Base-by-base conservation (phyloP, 1,284 basidiomycete species). In the Schizophyllum commune region DNA sequence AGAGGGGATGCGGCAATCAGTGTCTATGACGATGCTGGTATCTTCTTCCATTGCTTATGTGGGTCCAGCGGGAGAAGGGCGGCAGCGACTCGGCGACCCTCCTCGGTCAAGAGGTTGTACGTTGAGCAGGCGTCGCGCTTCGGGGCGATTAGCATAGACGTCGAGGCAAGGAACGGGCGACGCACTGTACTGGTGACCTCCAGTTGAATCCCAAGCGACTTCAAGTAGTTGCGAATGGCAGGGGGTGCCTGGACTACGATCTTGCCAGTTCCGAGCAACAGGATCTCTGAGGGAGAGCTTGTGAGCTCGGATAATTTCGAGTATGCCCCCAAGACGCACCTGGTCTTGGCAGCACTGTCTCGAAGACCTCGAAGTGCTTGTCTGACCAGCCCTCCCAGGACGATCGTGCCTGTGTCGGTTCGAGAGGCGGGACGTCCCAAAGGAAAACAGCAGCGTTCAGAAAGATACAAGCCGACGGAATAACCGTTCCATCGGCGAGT, bases 121-220 rank as follows among this genome's bases (percentile, higher is more conserved):
- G 96, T 97, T 34, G 94, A 90, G 69, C 93, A 94, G 11, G 96
- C 96, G 70, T 96, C 96, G 66, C 91, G 79, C 92, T 94, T 63
- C 11, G 55, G n/a, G 61, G 53, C 33, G 27, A 11, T 6, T 33
- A 27, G 3, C 54, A 22, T 56, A 55, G 39, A 56, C 32, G 39
- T 9, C 20, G 55, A 52, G 33, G 33, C n/a, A 5, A 21, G 5
- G 20, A 58, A 5, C 54, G 19, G 56, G 65, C 5, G 7, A 80
- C 88, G 63, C 69, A 96, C 96, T 56, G 94, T 94, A 71, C 95
- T 92, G 88, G 96, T 94, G n/a, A 94, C 81, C 67, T 98, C 96
- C 56, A 96, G 75, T 69, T 95, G 93, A 63, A 98, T 92, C 5
- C 96, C 96, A 51, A 94, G 72, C 52, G 82, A 77, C 63, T 82